Conservation (phyloP, 192 early-diverging fungal genomes). For the Neocallimastix lanati region DNA sequence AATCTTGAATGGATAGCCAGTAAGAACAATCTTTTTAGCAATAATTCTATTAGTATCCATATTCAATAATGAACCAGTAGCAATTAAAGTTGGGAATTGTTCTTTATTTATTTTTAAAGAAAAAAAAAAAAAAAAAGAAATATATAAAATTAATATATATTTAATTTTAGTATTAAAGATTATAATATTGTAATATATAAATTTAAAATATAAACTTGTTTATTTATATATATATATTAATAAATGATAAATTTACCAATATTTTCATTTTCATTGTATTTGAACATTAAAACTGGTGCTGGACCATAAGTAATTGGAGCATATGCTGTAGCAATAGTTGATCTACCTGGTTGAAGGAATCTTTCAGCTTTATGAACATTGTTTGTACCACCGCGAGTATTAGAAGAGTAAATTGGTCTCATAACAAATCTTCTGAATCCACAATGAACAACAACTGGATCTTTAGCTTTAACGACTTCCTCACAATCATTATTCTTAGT, state of each 20-base stretch:
- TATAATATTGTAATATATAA: too few species aligned
- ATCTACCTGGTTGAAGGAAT: constrained; percentile 58
- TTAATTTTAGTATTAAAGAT: too few species aligned
- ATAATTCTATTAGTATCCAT: constrained; percentile 68
- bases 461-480: constrained; percentile 78
- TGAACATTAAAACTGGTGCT: constrained; percentile 65
- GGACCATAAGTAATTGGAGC: constrained; percentile 80
- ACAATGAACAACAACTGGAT: constrained; percentile 64
- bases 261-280: constrained; percentile 12
- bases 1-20: constrained; percentile 87
- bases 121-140: too few species aligned
- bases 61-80: constrained; percentile 56
- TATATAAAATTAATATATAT: too few species aligned
- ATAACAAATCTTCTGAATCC: constrained; percentile 80
- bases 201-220: too few species aligned
- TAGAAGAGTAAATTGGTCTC: constrained; percentile 71
- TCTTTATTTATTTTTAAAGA: too few species aligned
- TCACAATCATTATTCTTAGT: constrained; percentile 52
- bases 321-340: constrained; percentile 65
- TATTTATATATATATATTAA: too few species aligned
- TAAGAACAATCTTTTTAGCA: constrained; percentile 84
- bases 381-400: constrained; percentile 61
- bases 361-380: constrained; percentile 91
- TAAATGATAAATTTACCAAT: background rate
- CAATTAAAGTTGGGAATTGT: constrained; percentile 41